phyloP scores from a whole-genome alignment of 495 filamentous ascomycete genomes.

The Xylaria venustula region DNA sequence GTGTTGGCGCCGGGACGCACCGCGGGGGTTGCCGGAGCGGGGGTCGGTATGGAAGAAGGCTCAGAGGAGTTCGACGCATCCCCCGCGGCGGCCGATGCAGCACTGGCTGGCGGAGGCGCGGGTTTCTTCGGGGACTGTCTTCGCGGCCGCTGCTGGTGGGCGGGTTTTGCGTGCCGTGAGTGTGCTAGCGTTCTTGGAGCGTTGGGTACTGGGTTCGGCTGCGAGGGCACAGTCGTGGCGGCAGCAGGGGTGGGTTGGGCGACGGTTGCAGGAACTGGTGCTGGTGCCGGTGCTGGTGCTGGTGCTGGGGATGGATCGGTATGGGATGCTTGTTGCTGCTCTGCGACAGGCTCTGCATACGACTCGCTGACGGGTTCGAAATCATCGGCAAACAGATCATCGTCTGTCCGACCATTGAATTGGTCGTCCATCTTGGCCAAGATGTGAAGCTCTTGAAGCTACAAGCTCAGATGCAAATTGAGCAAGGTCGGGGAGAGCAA shows the following conservation, averaged over 20 bases:
- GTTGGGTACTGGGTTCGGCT: constrained; percentile 1
- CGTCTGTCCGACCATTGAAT: constrained; percentile 50
- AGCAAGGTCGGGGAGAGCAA: too few relatives aligned
- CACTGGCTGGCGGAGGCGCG: constrained; percentile 5
- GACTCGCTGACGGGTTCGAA: constrained; percentile 41
- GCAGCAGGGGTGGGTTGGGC: background rate
- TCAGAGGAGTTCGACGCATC: constrained; percentile 4
- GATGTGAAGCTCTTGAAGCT: background rate
- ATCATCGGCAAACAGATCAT: constrained; percentile 52
- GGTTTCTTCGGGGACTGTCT: constrained; percentile 24
- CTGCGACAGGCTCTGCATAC: background rate
- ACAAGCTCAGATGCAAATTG: background rate
- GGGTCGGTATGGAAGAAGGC: constrained; percentile 7
- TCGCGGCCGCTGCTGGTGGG: constrained; percentile 21
- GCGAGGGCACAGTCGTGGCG: background rate
- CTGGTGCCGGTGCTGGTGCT: too few relatives aligned
- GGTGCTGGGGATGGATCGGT: background rate
- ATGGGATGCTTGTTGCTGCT: background rate
- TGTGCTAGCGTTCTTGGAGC: constrained; percentile 32
- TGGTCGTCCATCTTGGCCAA: constrained; percentile 40
- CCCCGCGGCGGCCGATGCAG: constrained; percentile 2
- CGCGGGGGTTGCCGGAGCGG: background rate
- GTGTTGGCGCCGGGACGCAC: constrained; percentile 31
- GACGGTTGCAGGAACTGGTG: background rate
- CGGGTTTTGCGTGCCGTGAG: constrained; percentile 36